Evolutionary conservation across 2,329 filamentous ascomycete species (phyloP).

Genomic region (Chrysosporium keratinophilum): DNA sequence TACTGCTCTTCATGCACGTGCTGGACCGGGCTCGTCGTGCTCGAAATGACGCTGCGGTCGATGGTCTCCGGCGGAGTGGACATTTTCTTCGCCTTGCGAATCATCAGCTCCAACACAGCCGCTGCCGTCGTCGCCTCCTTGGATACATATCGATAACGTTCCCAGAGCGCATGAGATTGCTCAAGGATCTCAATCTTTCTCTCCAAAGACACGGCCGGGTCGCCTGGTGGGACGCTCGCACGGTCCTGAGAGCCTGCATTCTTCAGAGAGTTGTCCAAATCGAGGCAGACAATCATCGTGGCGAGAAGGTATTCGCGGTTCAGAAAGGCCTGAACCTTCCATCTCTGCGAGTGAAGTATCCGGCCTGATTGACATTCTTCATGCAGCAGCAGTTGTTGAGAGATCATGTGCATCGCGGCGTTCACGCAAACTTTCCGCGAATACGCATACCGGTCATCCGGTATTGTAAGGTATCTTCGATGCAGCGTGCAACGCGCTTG

Average conservation of each 20-base stretch:
- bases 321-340: constrained; percentile 37
- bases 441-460: constrained; percentile 29
- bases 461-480: constrained; percentile 27
- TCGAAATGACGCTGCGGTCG: background rate
- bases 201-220: background rate
- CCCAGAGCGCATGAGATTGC: constrained; percentile 1
- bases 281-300: constrained; percentile 39
- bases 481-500: constrained; percentile 30
- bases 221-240: background rate
- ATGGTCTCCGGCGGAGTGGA: background rate
- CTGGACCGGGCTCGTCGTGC: background rate
- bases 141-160: constrained; percentile 1
- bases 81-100: background rate
- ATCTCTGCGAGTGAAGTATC: constrained; percentile 32
- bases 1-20: background rate
- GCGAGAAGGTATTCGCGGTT: constrained; percentile 41
- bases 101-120: background rate
- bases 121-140: constrained; percentile 2
- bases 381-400: constrained; percentile 37
- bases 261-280: constrained; percentile 27
- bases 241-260: background rate
- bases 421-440: constrained; percentile 38
- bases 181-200: constrained; percentile 2
- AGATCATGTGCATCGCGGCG: constrained; percentile 36
- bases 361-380: constrained; percentile 34